Conservation (phyloP, 768 basidiomycete species). For the Lentinula boryana region DNA sequence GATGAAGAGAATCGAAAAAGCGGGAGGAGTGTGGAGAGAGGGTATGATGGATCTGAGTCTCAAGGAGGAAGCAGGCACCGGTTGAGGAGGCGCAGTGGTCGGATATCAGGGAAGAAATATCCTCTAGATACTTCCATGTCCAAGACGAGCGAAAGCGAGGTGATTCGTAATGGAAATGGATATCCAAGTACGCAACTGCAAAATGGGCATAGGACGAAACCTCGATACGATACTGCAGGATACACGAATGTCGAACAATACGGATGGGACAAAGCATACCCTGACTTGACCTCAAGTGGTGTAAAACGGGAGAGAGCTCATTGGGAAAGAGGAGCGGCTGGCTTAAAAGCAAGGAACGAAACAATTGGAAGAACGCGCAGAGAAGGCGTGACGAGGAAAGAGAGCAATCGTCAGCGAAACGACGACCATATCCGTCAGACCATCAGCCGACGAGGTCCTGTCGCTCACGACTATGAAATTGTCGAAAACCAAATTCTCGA, state of each 20-base stretch:
- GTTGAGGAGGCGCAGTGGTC: background rate
- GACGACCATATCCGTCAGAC: background rate
- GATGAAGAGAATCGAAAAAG: background rate
- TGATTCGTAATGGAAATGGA: background rate
- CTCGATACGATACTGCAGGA: background rate
- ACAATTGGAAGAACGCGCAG: background rate
- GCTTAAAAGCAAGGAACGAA: background rate
- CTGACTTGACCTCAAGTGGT: background rate
- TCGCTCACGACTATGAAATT: conserved; percentile 34
- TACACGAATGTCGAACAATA: background rate
- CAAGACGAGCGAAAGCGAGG: background rate
- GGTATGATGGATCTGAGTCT: background rate
- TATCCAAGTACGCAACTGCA: background rate
- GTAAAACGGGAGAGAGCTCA: background rate
- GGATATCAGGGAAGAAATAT: background rate
- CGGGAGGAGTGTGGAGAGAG: background rate
- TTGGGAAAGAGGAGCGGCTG: background rate
- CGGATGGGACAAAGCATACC: background rate
- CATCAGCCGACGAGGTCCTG: background rate
- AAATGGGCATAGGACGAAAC: background rate
- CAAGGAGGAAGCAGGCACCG: background rate
- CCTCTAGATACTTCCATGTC: background rate
- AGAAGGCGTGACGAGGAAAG: background rate
- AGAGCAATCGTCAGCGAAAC: background rate
- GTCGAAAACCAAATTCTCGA: conserved; percentile 36